Base-by-base conservation (phyloP, 352 stramenopile genomes). In the Phytophthora litchii region DNA sequence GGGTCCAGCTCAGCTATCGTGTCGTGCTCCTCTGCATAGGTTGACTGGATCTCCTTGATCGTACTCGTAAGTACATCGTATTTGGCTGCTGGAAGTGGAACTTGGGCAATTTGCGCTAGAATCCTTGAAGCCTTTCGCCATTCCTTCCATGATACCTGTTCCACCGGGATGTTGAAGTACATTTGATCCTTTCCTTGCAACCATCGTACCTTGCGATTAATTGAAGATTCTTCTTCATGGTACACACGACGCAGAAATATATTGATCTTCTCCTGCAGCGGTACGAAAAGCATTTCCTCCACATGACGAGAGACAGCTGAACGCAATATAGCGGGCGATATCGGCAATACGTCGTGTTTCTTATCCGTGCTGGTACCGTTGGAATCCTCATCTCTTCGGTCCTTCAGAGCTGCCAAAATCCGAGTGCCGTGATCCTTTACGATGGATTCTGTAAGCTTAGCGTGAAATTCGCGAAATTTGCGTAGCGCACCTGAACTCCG, bases 171-270 rank as follows among this genome's bases (percentile, higher is more conserved):
- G 46, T 94, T 92, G 58, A 92, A 96, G 53, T 94, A 94, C 51
- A 83, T 89, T 31, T 96, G 87, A 53, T 96, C 86, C 71, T 96
- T 96, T n/a, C 87, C 86, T 64, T 94, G 87, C 9, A 96, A 68
- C 85, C 86, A 96, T n/a, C 84, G 73, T 8, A 96, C 72, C 49
- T 94, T 94, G 9, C 85, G 82, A 59, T 92, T 94, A 47, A 96
- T 78, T 6, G 74, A 72, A 0, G 83, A 68, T 23, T 96, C 87
- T 45, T 94, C 87, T 45, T 92, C 85, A 8, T 87, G 74, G 54
- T 88, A 89, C 3, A 73, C 58, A 6, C 80, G 82, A 11, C 78
- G 83, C 31, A 96, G 34, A 7, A 83, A 78, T 0, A 45, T 48
- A 20, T 80, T 74, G 19, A 96, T 80, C 7, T 74, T 75, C 7